Percentiles rank a stretch among this genome's conserved stretches.
Evolutionary conservation across 345 rosid species (phyloP).

Genomic region (Rhodomyrtus tomentosa): DNA sequence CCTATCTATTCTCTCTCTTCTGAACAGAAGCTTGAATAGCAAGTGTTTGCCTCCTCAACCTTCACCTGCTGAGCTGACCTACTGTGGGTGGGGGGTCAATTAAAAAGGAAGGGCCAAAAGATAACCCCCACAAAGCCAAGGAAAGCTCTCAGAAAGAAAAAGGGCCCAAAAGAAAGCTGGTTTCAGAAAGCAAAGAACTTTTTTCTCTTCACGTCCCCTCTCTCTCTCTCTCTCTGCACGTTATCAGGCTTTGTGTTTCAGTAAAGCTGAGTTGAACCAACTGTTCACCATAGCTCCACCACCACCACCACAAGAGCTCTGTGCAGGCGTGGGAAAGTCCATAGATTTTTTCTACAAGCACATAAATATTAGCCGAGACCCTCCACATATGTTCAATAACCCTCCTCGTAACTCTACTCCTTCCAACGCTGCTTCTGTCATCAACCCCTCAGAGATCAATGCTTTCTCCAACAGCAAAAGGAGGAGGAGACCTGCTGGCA

Average conservation of each 20-base stretch:
- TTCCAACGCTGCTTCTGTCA: background rate
- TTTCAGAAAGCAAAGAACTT: slow-evolving; percentile 62
- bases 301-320: background rate
- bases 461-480: slow-evolving; percentile 26
- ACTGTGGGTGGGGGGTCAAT: background rate
- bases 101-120: background rate
- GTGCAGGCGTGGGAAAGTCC: background rate
- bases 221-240: background rate
- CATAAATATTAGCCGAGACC: background rate
- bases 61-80: background rate
- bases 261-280: background rate
- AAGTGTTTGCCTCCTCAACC: background rate
- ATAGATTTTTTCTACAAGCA: background rate
- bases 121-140: background rate
- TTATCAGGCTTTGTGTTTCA: slow-evolving; percentile 6
- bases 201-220: slow-evolving; percentile 10
- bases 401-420: slow-evolving; percentile 27
- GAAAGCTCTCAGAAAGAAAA: slow-evolving; percentile 10
- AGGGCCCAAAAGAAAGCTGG: slow-evolving; percentile 46
- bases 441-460: slow-evolving; percentile 11
- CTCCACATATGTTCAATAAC: background rate
- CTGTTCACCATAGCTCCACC: background rate
- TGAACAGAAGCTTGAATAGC: background rate
- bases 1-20: background rate
- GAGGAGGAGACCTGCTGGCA: slow-evolving; percentile 76